Evolutionary conservation across 345 rosid genomes (phyloP).

Genomic region (Camelina neglecta): DNA sequence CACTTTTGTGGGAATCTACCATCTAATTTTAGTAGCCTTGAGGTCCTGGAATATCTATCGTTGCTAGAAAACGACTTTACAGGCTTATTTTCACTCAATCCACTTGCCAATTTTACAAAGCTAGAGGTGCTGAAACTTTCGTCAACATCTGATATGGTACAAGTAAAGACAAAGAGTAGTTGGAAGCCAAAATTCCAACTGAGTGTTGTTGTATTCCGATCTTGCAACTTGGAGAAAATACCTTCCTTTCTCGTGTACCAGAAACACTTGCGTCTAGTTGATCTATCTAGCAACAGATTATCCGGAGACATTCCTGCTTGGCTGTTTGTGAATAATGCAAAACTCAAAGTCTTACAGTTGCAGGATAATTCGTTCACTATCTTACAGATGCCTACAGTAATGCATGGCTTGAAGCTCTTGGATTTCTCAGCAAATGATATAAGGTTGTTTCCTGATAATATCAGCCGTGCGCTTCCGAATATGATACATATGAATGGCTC

Average conservation of each 20-base stretch:
- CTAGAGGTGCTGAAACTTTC: slow-evolving; percentile 35
- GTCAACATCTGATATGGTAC: slow-evolving; percentile 1
- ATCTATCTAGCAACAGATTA: slow-evolving; percentile 28
- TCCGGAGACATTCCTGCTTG: slow-evolving; percentile 28
- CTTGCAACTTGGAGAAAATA: slow-evolving; percentile 24
- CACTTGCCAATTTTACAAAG: slow-evolving; percentile 26
- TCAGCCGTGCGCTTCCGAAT: background rate
- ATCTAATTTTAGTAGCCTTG: slow-evolving; percentile 2
- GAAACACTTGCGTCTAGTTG: slow-evolving; percentile 21
- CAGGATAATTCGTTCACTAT: slow-evolving; percentile 28
- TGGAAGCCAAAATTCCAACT: slow-evolving; percentile 33
- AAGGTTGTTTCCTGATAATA: background rate
- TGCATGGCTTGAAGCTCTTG: background rate
- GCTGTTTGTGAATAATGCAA: slow-evolving; percentile 21
- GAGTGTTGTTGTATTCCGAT: background rate
- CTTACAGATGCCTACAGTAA: slow-evolving; percentile 7
- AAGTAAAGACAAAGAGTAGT: background rate
- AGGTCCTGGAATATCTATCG: slow-evolving; percentile 29
- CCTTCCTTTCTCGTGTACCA: slow-evolving; percentile 34
- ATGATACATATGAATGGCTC: background rate
- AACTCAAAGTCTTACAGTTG: slow-evolving; percentile 24
- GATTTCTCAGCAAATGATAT: slow-evolving; percentile 27
- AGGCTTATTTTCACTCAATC: slow-evolving; percentile 26
- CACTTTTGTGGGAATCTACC: slow-evolving; percentile 18
- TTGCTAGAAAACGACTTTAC: slow-evolving; percentile 15